phyloP scores from a whole-genome alignment of 108 stramenopile species.

The Fragilaria crotonensis region DNA sequence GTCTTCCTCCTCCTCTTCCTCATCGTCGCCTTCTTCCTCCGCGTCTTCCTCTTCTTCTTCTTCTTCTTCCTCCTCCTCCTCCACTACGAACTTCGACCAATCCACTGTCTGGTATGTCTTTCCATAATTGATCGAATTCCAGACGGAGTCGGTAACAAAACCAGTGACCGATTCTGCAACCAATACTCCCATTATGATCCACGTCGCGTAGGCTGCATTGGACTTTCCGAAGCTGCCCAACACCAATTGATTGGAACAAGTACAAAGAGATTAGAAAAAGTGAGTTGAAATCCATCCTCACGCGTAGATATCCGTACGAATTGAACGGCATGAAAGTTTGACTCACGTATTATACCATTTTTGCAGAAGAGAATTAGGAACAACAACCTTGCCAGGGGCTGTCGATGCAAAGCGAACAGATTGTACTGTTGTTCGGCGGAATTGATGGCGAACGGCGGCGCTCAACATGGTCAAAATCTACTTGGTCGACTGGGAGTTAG shows the following conservation, averaged over 20 bases:
- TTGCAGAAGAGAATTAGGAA: not conserved
- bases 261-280: not conserved
- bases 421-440: not conserved
- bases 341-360: constrained; percentile 2
- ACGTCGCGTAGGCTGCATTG: constrained; percentile 75
- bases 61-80: constrained; percentile 78
- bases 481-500: no score
- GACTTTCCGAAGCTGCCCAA: constrained; percentile 67
- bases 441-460: not conserved
- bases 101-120: constrained; percentile 73
- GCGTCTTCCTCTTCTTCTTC: constrained; percentile 79
- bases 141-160: constrained; percentile 42
- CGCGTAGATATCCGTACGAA: not conserved
- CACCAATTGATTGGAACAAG: not conserved
- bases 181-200: constrained; percentile 67
- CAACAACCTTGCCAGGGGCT: not conserved
- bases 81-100: constrained; percentile 79
- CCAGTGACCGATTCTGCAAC: constrained; percentile 69
- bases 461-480: constrained; percentile 5
- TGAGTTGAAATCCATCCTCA: not conserved
- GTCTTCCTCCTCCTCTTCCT: constrained; percentile 12
- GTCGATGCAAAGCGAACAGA: not conserved
- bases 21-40: constrained; percentile 54
- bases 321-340: not conserved
- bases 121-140: constrained; percentile 69